phyloP scores from a whole-genome alignment of 805 yeast genomes.

The Yarrowia sp. region DNA sequence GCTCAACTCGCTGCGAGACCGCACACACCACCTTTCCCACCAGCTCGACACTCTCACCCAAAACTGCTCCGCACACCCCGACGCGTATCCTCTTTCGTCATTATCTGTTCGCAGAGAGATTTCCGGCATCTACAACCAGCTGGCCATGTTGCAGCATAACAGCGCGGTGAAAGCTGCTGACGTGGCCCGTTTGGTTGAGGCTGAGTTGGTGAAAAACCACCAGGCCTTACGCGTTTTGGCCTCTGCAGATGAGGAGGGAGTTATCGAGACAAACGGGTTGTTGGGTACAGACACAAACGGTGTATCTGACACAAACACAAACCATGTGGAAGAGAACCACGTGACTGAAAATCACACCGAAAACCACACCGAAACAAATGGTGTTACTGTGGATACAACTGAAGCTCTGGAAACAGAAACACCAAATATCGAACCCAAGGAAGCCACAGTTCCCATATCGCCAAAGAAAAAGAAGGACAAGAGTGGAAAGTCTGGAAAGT shows the following conservation, averaged over 20 bases:
- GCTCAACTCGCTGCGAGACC: conserved; percentile 19
- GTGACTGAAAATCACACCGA: too few species aligned
- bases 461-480: background rate
- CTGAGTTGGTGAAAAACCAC: background rate
- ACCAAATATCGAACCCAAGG: background rate
- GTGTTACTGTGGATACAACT: too few species aligned
- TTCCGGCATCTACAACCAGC: conserved; percentile 14
- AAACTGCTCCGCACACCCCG: conserved; percentile 1
- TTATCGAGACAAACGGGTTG: background rate
- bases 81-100: conserved; percentile 13
- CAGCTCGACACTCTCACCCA: background rate
- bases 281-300: background rate
- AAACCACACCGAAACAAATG: too few species aligned
- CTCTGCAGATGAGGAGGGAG: background rate
- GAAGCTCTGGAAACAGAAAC: background rate
- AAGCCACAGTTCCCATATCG: background rate
- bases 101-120: conserved; percentile 4
- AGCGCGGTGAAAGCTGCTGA: conserved; percentile 3
- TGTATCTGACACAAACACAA: background rate
- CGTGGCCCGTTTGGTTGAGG: conserved; percentile 2
- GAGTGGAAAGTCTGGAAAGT: background rate
- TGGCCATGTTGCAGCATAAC: conserved; percentile 9
- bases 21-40: conserved; percentile 6
- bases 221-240: conserved; percentile 9
- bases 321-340: too few species aligned